Base-by-base conservation (phyloP, 176 grass and related monocot genomes). In the Oryza punctata region DNA sequence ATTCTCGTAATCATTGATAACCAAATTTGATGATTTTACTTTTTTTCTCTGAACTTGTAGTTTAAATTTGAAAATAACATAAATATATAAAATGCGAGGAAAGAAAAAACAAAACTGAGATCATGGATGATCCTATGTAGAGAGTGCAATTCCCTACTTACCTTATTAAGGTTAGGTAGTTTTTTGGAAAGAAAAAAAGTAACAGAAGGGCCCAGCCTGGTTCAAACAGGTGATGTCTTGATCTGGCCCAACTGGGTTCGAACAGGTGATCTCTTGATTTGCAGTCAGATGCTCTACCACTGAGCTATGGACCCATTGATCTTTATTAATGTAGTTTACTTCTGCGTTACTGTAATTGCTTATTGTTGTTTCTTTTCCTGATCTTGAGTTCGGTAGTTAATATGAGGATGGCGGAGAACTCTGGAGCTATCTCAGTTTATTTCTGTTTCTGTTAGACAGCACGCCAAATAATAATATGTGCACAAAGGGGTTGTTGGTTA, bases 221-320 rank as follows among this genome's bases (percentile, higher is more conserved):
- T 95, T 94, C 89, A 85, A 98, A 98, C 89, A 74, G n/a, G n/a
- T n/a, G n/a, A n/a, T n/a, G n/a, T n/a, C n/a, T n/a, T n/a, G n/a
- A n/a, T n/a, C n/a, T n/a, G n/a, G n/a, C n/a, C n/a, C n/a, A n/a
- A n/a, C n/a, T n/a, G n/a, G n/a, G n/a, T n/a, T n/a, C n/a, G n/a
- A n/a, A n/a, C n/a, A n/a, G n/a, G n/a, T n/a, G n/a, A n/a, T n/a
- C n/a, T n/a, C n/a, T n/a, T n/a, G n/a, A n/a, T n/a, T n/a, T n/a
- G n/a, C 88, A 96, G 91, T 91, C 91, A 93, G 88, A 89, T 93
- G 73, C 86, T 96, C 84, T 93, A 84, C 91, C 89, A 90, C 87
- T 93, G 94, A 93, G 87, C 91, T 90, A 89, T 93, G 89, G 81
- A 91, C 84, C 88, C 4, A 4, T 50, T 18, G 15, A 50, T 50